A percentile compares a stretch with the other conserved stretches of the same genome.
Evolutionary conservation across 2,329 filamentous ascomycete species (phyloP).

Genomic region (Trichophyton verrucosum): DNA sequence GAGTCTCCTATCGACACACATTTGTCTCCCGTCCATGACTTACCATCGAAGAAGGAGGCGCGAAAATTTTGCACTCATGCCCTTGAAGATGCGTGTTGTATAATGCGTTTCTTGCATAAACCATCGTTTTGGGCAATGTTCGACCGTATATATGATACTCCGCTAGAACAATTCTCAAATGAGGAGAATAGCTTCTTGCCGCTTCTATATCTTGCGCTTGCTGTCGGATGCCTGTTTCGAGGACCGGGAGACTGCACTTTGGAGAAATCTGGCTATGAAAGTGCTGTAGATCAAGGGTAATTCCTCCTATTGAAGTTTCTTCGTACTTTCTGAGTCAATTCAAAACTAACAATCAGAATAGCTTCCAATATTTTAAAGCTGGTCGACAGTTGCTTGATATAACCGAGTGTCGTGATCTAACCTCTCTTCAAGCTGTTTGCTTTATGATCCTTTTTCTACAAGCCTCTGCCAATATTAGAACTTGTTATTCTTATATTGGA

Average conservation of each 20-base stretch:
- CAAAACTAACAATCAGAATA: slow-evolving; percentile 22
- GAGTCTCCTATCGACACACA: slow-evolving; percentile 51
- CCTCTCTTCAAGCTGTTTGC: slow-evolving; percentile 60
- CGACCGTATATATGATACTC: slow-evolving; percentile 62
- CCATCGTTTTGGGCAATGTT: slow-evolving; percentile 69
- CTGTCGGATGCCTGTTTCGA: slow-evolving; percentile 61
- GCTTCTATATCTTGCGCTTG: slow-evolving; percentile 56
- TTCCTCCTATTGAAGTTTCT: slow-evolving; percentile 12
- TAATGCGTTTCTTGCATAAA: slow-evolving; percentile 64
- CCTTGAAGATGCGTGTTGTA: slow-evolving; percentile 49
- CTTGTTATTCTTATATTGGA: slow-evolving; percentile 68
- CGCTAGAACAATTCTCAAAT: slow-evolving; percentile 49
- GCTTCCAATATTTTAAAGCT: slow-evolving; percentile 61
- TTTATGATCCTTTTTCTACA: slow-evolving; percentile 76
- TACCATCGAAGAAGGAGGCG: slow-evolving; percentile 53
- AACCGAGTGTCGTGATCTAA: slow-evolving; percentile 57
- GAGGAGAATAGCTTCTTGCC: slow-evolving; percentile 59
- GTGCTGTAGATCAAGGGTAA: slow-evolving; percentile 45
- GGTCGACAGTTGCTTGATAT: slow-evolving; percentile 52
- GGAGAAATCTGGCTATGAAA: slow-evolving; percentile 36
- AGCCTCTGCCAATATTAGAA: slow-evolving; percentile 63
- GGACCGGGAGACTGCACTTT: slow-evolving; percentile 42
- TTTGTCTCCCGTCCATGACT: slow-evolving; percentile 46
- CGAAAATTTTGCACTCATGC: slow-evolving; percentile 46
- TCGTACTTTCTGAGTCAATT: not conserved